Evolutionary conservation across 257 asterid species (phyloP).

Genomic region (Capsicum rhomboideum): DNA sequence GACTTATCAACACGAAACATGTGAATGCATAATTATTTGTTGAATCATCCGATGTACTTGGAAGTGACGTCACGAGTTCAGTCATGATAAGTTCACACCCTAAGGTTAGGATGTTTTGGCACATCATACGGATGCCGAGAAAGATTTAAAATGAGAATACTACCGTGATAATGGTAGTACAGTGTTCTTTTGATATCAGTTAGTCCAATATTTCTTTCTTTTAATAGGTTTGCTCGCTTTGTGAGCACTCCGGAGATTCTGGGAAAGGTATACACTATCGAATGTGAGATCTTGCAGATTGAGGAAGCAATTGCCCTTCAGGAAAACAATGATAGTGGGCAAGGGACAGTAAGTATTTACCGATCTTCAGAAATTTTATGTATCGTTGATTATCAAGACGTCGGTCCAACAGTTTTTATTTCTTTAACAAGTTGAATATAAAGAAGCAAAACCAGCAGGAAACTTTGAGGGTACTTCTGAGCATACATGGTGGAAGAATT

Average conservation of each 20-base stretch:
- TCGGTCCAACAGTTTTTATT: not conserved
- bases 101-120: not conserved
- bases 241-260: conserved; percentile 97
- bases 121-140: not conserved
- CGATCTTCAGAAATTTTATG: not conserved
- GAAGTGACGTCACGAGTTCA: not conserved
- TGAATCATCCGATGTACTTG: no score
- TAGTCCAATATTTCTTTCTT: conserved; percentile 16
- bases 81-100: not conserved
- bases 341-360: conserved; percentile 40
- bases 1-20: no score
- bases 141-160: not conserved
- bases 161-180: not conserved
- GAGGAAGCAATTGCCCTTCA: conserved; percentile 73
- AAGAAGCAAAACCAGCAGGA: conserved; percentile 33
- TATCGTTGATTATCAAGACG: not conserved
- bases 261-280: conserved; percentile 80
- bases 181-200: not conserved
- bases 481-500: no score
- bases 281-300: conserved; percentile 85
- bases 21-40: no score
- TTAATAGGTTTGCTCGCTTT: conserved; percentile 88
- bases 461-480: conserved; percentile 50
- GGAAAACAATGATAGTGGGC: conserved; percentile 44
- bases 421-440: conserved; percentile 48